A percentile compares a stretch with the other conserved stretches of the same genome.
Evolutionary conservation across 805 yeast species (phyloP).

Genomic region (Candida hungchunana): DNA sequence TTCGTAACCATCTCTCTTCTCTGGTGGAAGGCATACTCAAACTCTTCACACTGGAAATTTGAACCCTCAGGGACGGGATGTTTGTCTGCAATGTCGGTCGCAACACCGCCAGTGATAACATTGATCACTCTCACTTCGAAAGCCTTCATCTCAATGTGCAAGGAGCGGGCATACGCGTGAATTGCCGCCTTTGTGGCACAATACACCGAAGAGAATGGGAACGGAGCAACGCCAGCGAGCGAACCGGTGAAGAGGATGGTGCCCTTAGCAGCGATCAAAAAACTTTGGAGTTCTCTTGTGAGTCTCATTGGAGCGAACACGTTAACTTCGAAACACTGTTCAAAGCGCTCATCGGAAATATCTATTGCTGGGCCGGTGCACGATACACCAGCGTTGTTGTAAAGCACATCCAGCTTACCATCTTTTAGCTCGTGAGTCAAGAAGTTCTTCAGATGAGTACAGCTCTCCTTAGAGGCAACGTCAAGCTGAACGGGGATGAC

Average conservation of each 20-base stretch:
- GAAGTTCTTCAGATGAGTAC: slow-evolving; percentile 38
- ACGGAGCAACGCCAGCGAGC: slow-evolving; percentile 56
- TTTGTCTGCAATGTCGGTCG: slow-evolving; percentile 64
- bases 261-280: slow-evolving; percentile 62
- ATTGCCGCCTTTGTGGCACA: slow-evolving; percentile 72
- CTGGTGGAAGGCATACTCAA: slow-evolving; percentile 41
- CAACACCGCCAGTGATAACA: slow-evolving; percentile 72
- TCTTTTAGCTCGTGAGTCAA: slow-evolving; percentile 39
- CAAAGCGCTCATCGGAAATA: slow-evolving; percentile 49
- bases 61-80: slow-evolving; percentile 57
- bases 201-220: slow-evolving; percentile 69
- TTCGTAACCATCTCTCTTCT: slow-evolving; percentile 58
- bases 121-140: slow-evolving; percentile 69
- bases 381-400: slow-evolving; percentile 75
- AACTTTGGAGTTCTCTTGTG: slow-evolving; percentile 51
- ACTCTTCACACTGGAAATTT: slow-evolving; percentile 47
- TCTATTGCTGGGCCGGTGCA: slow-evolving; percentile 71
- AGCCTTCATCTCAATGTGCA: slow-evolving; percentile 65
- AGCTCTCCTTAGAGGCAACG: slow-evolving; percentile 49
- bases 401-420: slow-evolving; percentile 53
- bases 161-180: slow-evolving; percentile 60
- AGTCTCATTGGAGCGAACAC: slow-evolving; percentile 66
- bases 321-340: slow-evolving; percentile 57
- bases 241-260: slow-evolving; percentile 74
- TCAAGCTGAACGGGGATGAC: slow-evolving; percentile 50